Base-by-base conservation (phyloP, 176 grass and related monocot species). In the Lolium multiflorum region DNA sequence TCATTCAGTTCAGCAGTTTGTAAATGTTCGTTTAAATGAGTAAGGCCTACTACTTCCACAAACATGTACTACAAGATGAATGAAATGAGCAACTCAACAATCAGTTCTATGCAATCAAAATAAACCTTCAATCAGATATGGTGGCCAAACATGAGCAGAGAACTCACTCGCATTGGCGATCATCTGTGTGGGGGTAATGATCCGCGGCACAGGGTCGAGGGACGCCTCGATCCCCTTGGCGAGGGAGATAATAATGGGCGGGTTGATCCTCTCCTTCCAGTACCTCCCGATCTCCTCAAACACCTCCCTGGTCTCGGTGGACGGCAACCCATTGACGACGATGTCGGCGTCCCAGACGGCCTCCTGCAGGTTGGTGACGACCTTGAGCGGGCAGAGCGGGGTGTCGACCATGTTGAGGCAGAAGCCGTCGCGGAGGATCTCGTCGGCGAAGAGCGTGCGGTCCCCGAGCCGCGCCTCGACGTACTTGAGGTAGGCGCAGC, bases 361-460 rank as follows among this genome's bases (percentile, higher is more conserved):
- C 90, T 98, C 96, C 89, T 98, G 96, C 85, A 98, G 74, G 71
- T 98, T 98, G 12, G 96, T 98, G 71, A 98, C 96, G 18, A 98
- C 96, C 91, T 98, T 98, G 85, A 98, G 85, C 61, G 91, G 96
- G 76, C 91, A 98, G 75, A 98, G 89, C 12, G 96, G 96, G 12
- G 96, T 98, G 86, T 98, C 93, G 41, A 95, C 87, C 96, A 98
- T 98, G 89, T 98, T 98, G 82, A 98, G 86, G 81, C 96, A 98
- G 82, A 98, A 94, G 0, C 96, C 96, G 64, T 98, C 96, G 77
- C 89, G 91, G 64, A 98, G 74, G 18, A 98, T 95, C 89, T 98
- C 96, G 77, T 98, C 96, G 43, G 96, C 96, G 50, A 86, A 83
- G 49, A 98, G 85, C 68, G 90, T 93, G 74, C 96, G 96, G 58